Evolutionary conservation across 2,329 filamentous ascomycete genomes (phyloP).

Genomic region (Fusarium sp.): DNA sequence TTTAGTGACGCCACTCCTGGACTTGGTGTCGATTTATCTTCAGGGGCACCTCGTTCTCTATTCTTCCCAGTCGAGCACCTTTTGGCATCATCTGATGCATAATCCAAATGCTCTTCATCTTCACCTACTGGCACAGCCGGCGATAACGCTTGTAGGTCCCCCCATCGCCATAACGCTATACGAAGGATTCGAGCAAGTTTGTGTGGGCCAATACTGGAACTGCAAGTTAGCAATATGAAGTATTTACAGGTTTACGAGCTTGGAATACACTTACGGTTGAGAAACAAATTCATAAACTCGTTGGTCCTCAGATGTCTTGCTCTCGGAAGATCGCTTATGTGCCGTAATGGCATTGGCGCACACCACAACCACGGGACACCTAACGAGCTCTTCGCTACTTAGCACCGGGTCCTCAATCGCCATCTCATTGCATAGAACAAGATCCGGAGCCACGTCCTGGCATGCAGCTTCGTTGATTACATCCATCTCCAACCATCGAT

Average conservation of each 20-base stretch:
- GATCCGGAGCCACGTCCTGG: conserved; percentile 35
- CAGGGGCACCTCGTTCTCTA: not conserved
- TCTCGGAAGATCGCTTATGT: conserved; percentile 35
- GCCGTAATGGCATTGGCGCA: conserved; percentile 47
- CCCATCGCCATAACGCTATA: conserved; percentile 43
- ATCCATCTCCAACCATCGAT: conserved; percentile 37
- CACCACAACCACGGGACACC: conserved; percentile 44
- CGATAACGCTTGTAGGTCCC: conserved; percentile 20
- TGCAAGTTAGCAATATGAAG: not conserved
- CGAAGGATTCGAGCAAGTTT: conserved; percentile 49
- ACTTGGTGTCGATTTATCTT: not conserved
- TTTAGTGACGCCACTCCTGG: not conserved
- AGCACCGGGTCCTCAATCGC: conserved; percentile 7
- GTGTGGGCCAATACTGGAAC: conserved; percentile 47
- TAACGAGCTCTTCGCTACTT: conserved; percentile 8
- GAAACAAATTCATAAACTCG: conserved; percentile 51
- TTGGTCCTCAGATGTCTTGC: conserved; percentile 19
- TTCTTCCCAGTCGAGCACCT: not conserved
- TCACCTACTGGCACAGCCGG: not conserved
- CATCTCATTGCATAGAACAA: conserved; percentile 39
- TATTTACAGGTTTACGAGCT: not conserved
- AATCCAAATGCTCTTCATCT: not conserved
- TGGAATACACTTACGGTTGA: conserved; percentile 46
- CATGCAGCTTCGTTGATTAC: conserved; percentile 4
- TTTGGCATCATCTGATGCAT: not conserved